Conservation (phyloP, 768 basidiomycete species). For the Sutorius australiensis region DNA sequence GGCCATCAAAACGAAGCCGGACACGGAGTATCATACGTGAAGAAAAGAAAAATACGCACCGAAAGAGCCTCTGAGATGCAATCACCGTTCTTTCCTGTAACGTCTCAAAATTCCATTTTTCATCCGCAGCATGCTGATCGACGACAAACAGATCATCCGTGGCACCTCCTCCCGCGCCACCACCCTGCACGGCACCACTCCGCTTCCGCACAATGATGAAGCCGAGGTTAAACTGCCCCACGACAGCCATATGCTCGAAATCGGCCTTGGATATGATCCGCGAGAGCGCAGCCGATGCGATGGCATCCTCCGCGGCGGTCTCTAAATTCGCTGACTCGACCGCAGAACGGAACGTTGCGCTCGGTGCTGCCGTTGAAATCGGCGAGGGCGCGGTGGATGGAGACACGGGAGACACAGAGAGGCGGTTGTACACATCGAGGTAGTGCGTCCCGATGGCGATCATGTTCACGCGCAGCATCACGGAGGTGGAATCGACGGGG, state of each 20-base stretch:
- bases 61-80: conserved; percentile 78
- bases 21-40: background rate
- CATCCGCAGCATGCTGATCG: conserved; percentile 96
- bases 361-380: background rate
- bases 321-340: conserved; percentile 29
- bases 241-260: conserved; percentile 75
- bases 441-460: conserved; percentile 20
- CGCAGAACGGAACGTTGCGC: conserved; percentile 20
- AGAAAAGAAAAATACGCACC: conserved; percentile 42
- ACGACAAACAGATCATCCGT: conserved; percentile 94
- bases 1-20: background rate
- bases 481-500: background rate
- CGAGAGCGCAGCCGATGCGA: conserved; percentile 64
- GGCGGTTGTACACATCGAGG: conserved; percentile 13
- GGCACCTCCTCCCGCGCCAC: background rate
- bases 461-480: conserved; percentile 20
- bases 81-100: conserved; percentile 89
- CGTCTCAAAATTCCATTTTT: conserved; percentile 98
- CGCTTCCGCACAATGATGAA: conserved; percentile 83
- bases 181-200: conserved; percentile 14
- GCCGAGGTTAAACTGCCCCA: conserved; percentile 95
- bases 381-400: background rate
- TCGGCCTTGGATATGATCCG: conserved; percentile 85
- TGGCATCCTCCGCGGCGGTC: conserved; percentile 47
- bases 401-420: background rate